Evolutionary conservation across 2,329 filamentous ascomycete species (phyloP).

Genomic region (Colletotrichum theobromicola): DNA sequence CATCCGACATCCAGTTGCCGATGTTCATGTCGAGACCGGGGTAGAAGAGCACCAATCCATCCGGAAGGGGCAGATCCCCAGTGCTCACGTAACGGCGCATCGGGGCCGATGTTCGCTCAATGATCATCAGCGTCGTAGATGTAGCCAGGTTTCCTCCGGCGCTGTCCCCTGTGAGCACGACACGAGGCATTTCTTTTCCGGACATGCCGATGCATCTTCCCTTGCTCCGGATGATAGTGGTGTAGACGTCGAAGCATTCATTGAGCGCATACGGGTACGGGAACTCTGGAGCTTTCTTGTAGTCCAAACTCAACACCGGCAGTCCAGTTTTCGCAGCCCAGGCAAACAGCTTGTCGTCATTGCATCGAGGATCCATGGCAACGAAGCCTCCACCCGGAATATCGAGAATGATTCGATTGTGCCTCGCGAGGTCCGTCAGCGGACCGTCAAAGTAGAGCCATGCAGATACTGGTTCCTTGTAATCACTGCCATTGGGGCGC

Average conservation of each 20-base stretch:
- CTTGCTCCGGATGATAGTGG: constrained; percentile 39
- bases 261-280: constrained; percentile 54
- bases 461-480: constrained; percentile 80
- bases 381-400: constrained; percentile 95
- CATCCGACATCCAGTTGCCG: constrained; percentile 98
- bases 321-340: constrained; percentile 90
- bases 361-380: constrained; percentile 92
- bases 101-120: constrained; percentile 68
- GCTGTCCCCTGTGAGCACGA: constrained; percentile 54
- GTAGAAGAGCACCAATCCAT: constrained; percentile 85
- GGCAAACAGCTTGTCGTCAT: constrained; percentile 90
- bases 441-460: constrained; percentile 97
- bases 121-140: constrained; percentile 84
- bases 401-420: constrained; percentile 83
- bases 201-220: constrained; percentile 51
- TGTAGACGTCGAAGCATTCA: constrained; percentile 55
- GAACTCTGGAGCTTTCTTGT: constrained; percentile 62
- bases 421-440: constrained; percentile 74
- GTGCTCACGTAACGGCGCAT: constrained; percentile 61
- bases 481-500: constrained; percentile 78
- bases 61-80: constrained; percentile 71
- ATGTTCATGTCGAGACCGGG: constrained; percentile 96
- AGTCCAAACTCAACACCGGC: constrained; percentile 91
- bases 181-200: constrained; percentile 37
- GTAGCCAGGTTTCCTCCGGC: constrained; percentile 58